Evolutionary conservation across 805 yeast genomes (phyloP).

Genomic region (Starmerella cellae): DNA sequence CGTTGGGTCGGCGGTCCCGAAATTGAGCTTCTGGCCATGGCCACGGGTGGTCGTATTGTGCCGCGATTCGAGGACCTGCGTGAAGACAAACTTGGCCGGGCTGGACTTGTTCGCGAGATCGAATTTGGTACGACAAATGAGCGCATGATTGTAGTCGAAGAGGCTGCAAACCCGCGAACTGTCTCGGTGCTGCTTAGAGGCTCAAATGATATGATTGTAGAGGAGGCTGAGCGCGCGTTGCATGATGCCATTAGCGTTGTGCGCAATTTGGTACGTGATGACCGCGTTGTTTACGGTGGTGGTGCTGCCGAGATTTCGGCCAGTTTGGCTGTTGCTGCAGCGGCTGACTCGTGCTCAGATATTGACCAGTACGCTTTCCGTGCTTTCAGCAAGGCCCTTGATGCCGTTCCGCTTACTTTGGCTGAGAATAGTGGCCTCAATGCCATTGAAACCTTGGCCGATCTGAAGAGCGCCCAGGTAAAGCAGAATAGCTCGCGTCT

Average conservation of each 20-base stretch:
- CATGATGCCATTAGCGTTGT: constrained; percentile 97
- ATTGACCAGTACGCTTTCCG: constrained; percentile 97
- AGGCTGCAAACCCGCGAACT: constrained; percentile 48
- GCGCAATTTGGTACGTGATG: constrained; percentile 82
- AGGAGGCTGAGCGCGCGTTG: constrained; percentile 89
- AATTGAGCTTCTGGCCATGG: constrained; percentile 88
- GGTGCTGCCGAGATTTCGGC: constrained; percentile 96
- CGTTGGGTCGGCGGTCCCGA: constrained; percentile 99
- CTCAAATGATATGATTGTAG: constrained; percentile 93
- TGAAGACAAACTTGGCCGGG: constrained; percentile 69
- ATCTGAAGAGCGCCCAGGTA: constrained; percentile 72
- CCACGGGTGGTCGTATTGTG: constrained; percentile 93
- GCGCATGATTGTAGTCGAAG: constrained; percentile 77
- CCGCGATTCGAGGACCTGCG: constrained; percentile 91
- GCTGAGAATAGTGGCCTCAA: constrained; percentile 96
- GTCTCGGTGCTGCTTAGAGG: constrained; percentile 92
- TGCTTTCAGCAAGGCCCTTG: constrained; percentile 84
- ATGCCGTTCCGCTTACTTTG: constrained; percentile 80
- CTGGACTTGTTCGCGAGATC: constrained; percentile 73
- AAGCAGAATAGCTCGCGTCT: constrained; percentile 53
- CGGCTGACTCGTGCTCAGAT: constrained; percentile 85
- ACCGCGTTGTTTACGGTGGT: constrained; percentile 96
- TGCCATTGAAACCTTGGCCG: constrained; percentile 80
- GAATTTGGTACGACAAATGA: constrained; percentile 95
- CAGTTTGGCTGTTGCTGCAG: constrained; percentile 79